A percentile compares a stretch with the other conserved stretches of the same genome.
phyloP scores from a whole-genome alignment of 2,329 filamentous ascomycete species.

The Drechslerella coelobrocha region DNA sequence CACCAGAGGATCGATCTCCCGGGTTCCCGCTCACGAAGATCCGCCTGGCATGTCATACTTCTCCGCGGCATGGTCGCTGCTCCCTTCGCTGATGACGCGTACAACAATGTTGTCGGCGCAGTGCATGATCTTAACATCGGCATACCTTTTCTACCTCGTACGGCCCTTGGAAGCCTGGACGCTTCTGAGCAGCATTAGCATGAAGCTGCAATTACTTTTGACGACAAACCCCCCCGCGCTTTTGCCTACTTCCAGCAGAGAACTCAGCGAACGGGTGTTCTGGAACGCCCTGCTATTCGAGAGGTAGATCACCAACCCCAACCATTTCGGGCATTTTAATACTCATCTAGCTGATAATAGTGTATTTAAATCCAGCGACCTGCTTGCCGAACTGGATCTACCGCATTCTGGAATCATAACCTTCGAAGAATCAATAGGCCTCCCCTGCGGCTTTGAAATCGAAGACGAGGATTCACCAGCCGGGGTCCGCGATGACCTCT shows the following conservation, averaged over 20 bases:
- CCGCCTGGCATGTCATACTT: slow-evolving; percentile 80
- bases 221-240: slow-evolving; percentile 71
- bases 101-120: slow-evolving; percentile 80
- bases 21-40: slow-evolving; percentile 71
- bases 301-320: slow-evolving; percentile 58
- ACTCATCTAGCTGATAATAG: slow-evolving; percentile 47
- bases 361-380: slow-evolving; percentile 63
- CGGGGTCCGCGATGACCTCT: slow-evolving; percentile 76
- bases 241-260: slow-evolving; percentile 73
- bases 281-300: slow-evolving; percentile 85
- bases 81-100: slow-evolving; percentile 79
- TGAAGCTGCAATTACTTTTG: slow-evolving; percentile 79
- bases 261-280: slow-evolving; percentile 78
- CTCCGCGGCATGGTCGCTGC: slow-evolving; percentile 76
- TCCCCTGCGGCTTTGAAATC: slow-evolving; percentile 77
- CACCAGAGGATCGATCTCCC: slow-evolving; percentile 76
- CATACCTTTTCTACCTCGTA: slow-evolving; percentile 82
- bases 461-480: slow-evolving; percentile 69
- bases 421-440: slow-evolving; percentile 78
- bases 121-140: slow-evolving; percentile 79
- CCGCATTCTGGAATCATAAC: slow-evolving; percentile 83
- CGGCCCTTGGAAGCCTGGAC: slow-evolving; percentile 84
- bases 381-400: slow-evolving; percentile 78
- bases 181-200: slow-evolving; percentile 77
- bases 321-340: slow-evolving; percentile 51